These are phyloP conservation scores for Flaveria brownii DNA, from an alignment of 129 eudicot genomes.

Conservation along the genomic window DNA sequence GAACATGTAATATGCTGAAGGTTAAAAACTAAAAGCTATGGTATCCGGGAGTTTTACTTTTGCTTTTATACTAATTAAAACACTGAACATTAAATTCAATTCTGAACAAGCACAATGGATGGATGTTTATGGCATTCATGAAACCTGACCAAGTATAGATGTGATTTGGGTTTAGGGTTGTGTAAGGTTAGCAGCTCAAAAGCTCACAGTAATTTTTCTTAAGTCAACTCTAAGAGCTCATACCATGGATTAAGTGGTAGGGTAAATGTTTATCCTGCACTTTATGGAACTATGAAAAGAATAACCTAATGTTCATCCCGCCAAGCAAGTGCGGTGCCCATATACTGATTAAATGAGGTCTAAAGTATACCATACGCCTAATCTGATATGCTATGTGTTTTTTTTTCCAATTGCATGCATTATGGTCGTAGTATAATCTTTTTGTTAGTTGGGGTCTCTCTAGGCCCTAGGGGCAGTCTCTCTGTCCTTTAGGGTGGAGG, in stretches of 20 bases:
- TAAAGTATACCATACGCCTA: background rate
- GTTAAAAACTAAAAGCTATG: conserved; percentile 7
- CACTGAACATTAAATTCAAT: background rate
- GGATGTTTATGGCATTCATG: background rate
- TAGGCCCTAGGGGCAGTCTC: too few relatives aligned
- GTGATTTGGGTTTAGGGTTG: conserved; percentile 9
- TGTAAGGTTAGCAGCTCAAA: background rate
- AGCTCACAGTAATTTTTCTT: background rate
- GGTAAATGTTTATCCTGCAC: background rate
- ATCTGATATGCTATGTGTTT: too few relatives aligned
- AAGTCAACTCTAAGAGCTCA: conserved; percentile 3
- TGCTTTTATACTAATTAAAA: background rate
- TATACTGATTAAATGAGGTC: background rate
- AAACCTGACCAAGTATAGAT: background rate
- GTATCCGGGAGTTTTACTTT: background rate
- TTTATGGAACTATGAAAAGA: conserved; percentile 16
- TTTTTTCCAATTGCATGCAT: too few relatives aligned
- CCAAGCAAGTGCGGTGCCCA: conserved; percentile 5
- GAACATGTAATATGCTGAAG: conserved; percentile 13
- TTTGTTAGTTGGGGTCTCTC: too few relatives aligned
- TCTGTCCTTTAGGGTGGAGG: too few relatives aligned
- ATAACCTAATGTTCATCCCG: conserved; percentile 2
- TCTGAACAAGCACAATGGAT: conserved; percentile 4
- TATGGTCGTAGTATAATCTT: too few relatives aligned
- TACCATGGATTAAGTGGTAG: conserved; percentile 11